phyloP scores from a whole-genome alignment of 2,329 filamentous ascomycete genomes.

The Periconia macrospinosa region DNA sequence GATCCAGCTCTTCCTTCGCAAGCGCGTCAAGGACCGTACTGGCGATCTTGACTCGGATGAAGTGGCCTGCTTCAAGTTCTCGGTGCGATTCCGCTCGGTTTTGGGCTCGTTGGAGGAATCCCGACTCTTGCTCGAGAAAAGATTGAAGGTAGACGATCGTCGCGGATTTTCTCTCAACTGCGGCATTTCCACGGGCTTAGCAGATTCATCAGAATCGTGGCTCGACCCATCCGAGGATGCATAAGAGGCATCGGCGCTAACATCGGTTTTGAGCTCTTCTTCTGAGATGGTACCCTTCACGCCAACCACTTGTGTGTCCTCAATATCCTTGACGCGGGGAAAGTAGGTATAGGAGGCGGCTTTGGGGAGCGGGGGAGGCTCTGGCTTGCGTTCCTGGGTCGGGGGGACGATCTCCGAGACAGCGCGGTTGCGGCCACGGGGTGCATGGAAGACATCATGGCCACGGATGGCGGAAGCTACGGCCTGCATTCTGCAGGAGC shows the following conservation, averaged over 20 bases:
- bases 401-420: slow-evolving; percentile 33
- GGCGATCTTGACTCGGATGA: slow-evolving; percentile 25
- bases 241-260: slow-evolving; percentile 37
- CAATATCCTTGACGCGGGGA: slow-evolving; percentile 40
- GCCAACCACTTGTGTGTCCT: slow-evolving; percentile 31
- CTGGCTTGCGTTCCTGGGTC: slow-evolving; percentile 22
- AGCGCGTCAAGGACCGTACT: slow-evolving; percentile 33
- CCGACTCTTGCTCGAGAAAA: slow-evolving; percentile 39
- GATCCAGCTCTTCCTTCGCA: slow-evolving; percentile 42
- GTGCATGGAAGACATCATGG: slow-evolving; percentile 34
- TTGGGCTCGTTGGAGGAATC: slow-evolving; percentile 35
- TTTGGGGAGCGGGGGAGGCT: slow-evolving; percentile 37
- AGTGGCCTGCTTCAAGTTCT: slow-evolving; percentile 27
- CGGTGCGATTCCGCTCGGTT: slow-evolving; percentile 29
- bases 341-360: slow-evolving; percentile 47
- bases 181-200: slow-evolving; percentile 32
- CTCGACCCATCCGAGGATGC: slow-evolving; percentile 50
- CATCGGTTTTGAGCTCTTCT: slow-evolving; percentile 30
- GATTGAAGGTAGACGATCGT: slow-evolving; percentile 38
- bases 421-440: slow-evolving; percentile 34
- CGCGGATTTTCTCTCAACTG: slow-evolving; percentile 36
- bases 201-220: slow-evolving; percentile 44
- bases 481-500: slow-evolving; percentile 34
- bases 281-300: slow-evolving; percentile 34
- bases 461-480: slow-evolving; percentile 32